phyloP scores from a whole-genome alignment of 257 asterid genomes.

The Solanum medicagineum region DNA sequence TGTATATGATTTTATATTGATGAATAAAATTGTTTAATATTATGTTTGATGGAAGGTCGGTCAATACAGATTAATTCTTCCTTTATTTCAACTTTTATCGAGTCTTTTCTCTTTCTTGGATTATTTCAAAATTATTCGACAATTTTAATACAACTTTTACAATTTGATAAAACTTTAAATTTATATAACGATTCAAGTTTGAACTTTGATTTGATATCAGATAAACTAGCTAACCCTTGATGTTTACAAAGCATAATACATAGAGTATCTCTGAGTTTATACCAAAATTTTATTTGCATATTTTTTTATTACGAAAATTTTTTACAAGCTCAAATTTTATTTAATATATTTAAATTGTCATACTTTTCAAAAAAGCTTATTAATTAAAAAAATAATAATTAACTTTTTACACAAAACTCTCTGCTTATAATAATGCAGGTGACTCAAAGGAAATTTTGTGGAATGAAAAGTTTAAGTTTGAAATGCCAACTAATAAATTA shows the following conservation, averaged over 20 bases:
- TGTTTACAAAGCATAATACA: not conserved
- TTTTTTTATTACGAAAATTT: not conserved
- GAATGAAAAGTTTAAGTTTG: conserved; percentile 60
- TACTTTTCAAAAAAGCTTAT: no score
- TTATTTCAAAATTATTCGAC: not conserved
- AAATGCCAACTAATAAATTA: conserved; percentile 23
- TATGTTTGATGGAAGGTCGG: not conserved
- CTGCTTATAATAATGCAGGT: conserved; percentile 14
- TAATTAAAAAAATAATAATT: no score
- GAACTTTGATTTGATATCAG: not conserved
- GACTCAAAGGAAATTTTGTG: conserved; percentile 34
- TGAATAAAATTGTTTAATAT: not conserved
- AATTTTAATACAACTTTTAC: not conserved
- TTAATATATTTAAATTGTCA: no score
- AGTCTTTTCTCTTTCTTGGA: not conserved
- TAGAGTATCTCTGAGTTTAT: not conserved
- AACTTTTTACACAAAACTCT: no score
- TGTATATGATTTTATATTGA: not conserved
- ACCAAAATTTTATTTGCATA: not conserved
- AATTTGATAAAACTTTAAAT: not conserved
- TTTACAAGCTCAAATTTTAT: not conserved
- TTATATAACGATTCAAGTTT: not conserved
- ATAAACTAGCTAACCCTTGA: not conserved
- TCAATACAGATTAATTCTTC: not conserved
- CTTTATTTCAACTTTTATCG: not conserved